Evolutionary conservation across 2,329 filamentous ascomycete species (phyloP).

Genomic region (Fusarium continuum): DNA sequence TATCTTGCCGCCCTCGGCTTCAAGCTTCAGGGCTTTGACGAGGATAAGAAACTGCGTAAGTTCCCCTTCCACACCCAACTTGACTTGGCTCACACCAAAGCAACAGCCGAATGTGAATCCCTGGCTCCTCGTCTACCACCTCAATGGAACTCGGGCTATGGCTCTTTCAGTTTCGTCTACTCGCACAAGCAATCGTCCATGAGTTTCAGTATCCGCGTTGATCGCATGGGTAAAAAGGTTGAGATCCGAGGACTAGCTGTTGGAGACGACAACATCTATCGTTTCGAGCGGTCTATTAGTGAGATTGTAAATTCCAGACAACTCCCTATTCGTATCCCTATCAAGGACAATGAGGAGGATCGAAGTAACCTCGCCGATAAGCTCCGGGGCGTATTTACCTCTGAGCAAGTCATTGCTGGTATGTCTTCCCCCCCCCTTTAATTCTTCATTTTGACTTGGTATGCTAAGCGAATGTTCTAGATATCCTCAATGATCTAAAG

Average conservation of each 20-base stretch:
- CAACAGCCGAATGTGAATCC: constrained; percentile 58
- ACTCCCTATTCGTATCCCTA: constrained; percentile 65
- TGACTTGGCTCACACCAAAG: constrained; percentile 14
- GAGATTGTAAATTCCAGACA: constrained; percentile 75
- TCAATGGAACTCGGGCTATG: constrained; percentile 80
- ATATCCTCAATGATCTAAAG: constrained; percentile 78
- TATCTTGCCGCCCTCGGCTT: constrained; percentile 85
- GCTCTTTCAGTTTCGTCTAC: constrained; percentile 85
- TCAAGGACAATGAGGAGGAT: constrained; percentile 59
- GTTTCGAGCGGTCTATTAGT: constrained; percentile 74
- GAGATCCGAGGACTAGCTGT: constrained; percentile 82
- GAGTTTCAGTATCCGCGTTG: constrained; percentile 83
- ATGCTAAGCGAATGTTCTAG: constrained; percentile 42
- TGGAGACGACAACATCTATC: constrained; percentile 81
- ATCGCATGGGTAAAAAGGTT: constrained; percentile 83
- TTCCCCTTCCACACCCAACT: background rate
- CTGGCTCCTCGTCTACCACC: constrained; percentile 72
- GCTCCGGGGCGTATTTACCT: constrained; percentile 75
- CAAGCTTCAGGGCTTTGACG: constrained; percentile 81
- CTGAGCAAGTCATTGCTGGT: constrained; percentile 69
- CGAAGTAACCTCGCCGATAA: constrained; percentile 58
- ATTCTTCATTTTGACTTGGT: background rate
- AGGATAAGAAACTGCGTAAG: constrained; percentile 78
- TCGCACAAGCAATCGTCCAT: constrained; percentile 85
- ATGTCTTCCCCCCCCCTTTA: background rate